phyloP scores from a whole-genome alignment of 306 rosid species.

The Trifolium dubium region DNA sequence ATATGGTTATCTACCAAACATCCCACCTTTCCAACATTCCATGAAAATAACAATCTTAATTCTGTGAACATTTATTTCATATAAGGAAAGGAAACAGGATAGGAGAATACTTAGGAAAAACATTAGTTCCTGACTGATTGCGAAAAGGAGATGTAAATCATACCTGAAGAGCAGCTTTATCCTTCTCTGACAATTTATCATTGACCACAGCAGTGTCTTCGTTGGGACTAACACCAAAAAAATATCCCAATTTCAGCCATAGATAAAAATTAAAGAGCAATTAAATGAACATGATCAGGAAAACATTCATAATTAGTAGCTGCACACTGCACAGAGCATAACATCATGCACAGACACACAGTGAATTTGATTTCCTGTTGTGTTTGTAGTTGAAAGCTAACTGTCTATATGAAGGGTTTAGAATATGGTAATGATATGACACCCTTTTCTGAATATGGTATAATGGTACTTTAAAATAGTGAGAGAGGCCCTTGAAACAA shows the following conservation, averaged over 20 bases:
- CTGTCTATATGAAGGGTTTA: background rate
- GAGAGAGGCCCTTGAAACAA: too few relatives aligned
- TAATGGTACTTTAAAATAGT: too few relatives aligned
- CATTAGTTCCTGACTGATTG: constrained; percentile 16
- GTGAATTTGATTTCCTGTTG: background rate
- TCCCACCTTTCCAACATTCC: background rate
- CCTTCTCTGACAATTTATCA: constrained; percentile 71
- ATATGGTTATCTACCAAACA: too few relatives aligned
- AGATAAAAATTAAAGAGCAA: constrained; percentile 37
- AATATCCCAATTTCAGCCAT: constrained; percentile 42
- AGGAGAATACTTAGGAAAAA: constrained; percentile 19
- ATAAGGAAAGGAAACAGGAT: background rate
- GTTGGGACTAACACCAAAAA: constrained; percentile 66
- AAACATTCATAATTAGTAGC: constrained; percentile 26
- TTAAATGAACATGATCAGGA: constrained; percentile 20
- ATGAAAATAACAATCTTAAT: constrained; percentile 30
- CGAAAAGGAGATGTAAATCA: constrained; percentile 36
- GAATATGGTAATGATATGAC: too few relatives aligned
- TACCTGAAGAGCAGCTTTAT: constrained; percentile 78
- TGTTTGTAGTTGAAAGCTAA: background rate
- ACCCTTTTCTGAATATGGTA: too few relatives aligned
- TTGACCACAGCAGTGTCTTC: constrained; percentile 62
- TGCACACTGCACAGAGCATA: constrained; percentile 1
- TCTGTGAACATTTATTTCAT: constrained; percentile 19
- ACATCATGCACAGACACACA: too few relatives aligned